phyloP scores from a whole-genome alignment of 352 stramenopile species.

The Pilasporangium apinafurcum region DNA sequence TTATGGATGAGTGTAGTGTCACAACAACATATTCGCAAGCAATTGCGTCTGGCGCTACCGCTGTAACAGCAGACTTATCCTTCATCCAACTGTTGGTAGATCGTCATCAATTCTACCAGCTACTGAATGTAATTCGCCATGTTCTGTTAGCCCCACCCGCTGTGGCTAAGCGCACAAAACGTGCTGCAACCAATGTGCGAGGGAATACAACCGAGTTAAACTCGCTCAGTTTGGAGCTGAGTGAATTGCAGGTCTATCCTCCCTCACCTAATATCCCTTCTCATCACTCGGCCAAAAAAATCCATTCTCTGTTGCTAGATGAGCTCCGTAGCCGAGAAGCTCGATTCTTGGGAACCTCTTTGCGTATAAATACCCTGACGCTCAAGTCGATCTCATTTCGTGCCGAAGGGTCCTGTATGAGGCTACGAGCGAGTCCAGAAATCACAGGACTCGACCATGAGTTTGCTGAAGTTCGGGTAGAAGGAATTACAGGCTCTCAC shows the following conservation, averaged over 20 bases:
- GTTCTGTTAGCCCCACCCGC: slow-evolving; percentile 66
- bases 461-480: slow-evolving; percentile 66
- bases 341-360: slow-evolving; percentile 28
- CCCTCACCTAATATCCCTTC: slow-evolving; percentile 10
- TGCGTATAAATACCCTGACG: slow-evolving; percentile 17
- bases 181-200: slow-evolving; percentile 9
- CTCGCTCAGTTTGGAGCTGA: slow-evolving; percentile 11
- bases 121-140: slow-evolving; percentile 68
- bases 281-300: slow-evolving; percentile 38
- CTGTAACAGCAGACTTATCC: slow-evolving; percentile 56
- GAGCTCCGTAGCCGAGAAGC: slow-evolving; percentile 57
- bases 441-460: slow-evolving; percentile 48
- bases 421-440: slow-evolving; percentile 55
- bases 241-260: slow-evolving; percentile 23
- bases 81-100: slow-evolving; percentile 70
- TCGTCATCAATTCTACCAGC: slow-evolving; percentile 78
- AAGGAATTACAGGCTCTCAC: slow-evolving; percentile 56
- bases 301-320: slow-evolving; percentile 54
- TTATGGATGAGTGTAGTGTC: slow-evolving; percentile 77
- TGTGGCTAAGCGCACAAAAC: slow-evolving; percentile 19
- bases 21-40: slow-evolving; percentile 49
- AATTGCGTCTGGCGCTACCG: slow-evolving; percentile 28
- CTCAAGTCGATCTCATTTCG: slow-evolving; percentile 74
- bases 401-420: slow-evolving; percentile 42
- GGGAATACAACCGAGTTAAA: slow-evolving; percentile 4